These are phyloP conservation scores for Oryza nivara DNA, from an alignment of 176 grass and related monocot species.

Conservation along the genomic window DNA sequence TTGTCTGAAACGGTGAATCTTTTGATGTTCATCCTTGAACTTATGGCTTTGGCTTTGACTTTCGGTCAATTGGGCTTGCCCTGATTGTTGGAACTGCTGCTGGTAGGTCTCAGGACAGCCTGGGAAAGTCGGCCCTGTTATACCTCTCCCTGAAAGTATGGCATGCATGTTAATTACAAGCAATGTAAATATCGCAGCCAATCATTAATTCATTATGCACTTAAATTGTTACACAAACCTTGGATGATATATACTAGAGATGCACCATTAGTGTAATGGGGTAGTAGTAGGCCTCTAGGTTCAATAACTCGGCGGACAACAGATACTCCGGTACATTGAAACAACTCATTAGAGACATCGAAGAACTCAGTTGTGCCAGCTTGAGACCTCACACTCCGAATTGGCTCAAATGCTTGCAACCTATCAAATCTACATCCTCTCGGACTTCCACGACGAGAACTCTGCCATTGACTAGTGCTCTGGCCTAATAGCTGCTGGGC, in stretches of 20 bases:
- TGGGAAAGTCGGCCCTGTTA: constrained; percentile 30
- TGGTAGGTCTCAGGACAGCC: constrained; percentile 49
- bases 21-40: constrained; percentile 50
- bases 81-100: constrained; percentile 37
- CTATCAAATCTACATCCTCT: constrained; percentile 39
- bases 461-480: constrained; percentile 22
- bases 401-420: constrained; percentile 28
- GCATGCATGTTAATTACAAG: not conserved
- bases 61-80: not conserved
- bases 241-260: constrained; percentile 39
- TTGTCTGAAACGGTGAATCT: constrained; percentile 44
- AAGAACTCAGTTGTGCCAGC: constrained; percentile 36
- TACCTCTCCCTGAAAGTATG: constrained; percentile 42
- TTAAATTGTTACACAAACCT: constrained; percentile 22
- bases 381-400: constrained; percentile 30
- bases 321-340: constrained; percentile 31
- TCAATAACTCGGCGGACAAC: constrained; percentile 12
- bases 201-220: not conserved
- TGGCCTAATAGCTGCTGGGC: constrained; percentile 26
- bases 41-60: constrained; percentile 38
- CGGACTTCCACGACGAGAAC: not conserved
- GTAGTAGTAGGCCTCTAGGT: constrained; percentile 43
- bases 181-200: not conserved
- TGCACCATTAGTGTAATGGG: constrained; percentile 39
- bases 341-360: not conserved